Percentiles rank a stretch among this genome's conserved stretches.
Evolutionary conservation across 371 early-diverging fungal species (phyloP).

Genomic region (Mortierella sp.): DNA sequence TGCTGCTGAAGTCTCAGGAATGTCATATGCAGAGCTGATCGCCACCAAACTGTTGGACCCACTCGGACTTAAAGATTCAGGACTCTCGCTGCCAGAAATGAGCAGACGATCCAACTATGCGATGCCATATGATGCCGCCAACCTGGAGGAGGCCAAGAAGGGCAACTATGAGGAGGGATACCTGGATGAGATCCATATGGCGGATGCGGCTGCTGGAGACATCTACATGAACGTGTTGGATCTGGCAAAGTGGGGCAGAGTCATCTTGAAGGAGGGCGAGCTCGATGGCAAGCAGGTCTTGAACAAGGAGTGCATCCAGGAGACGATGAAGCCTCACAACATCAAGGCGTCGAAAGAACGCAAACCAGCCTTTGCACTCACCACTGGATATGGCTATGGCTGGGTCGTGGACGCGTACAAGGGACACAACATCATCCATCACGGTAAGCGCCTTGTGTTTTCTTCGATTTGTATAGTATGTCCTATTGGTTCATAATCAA

Average conservation of each 20-base stretch:
- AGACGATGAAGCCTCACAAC: conserved; percentile 11
- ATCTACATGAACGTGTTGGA: conserved; percentile 28
- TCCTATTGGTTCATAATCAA: no score
- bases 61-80: conserved; percentile 7
- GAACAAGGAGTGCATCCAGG: conserved; percentile 20
- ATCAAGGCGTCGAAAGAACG: not conserved
- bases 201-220: conserved; percentile 25
- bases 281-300: conserved; percentile 29
- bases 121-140: not conserved
- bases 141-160: not conserved
- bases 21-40: conserved; percentile 15
- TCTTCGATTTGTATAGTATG: no score
- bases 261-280: conserved; percentile 9
- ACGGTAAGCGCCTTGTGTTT: conserved; percentile 9
- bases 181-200: conserved; percentile 8
- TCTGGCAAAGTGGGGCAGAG: conserved; percentile 19
- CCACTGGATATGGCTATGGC: conserved; percentile 10
- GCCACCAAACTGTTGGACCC: conserved; percentile 8
- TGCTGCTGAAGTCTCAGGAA: conserved; percentile 2
- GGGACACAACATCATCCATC: conserved; percentile 13
- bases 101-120: conserved; percentile 9
- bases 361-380: conserved; percentile 8
- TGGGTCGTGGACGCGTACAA: conserved; percentile 20
- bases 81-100: conserved; percentile 12
- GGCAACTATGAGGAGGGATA: not conserved